Evolutionary conservation across 768 basidiomycete species (phyloP), one percentile per base, ranked within the genome.

Genomic region (Ephemerocybe angulata): DNA sequence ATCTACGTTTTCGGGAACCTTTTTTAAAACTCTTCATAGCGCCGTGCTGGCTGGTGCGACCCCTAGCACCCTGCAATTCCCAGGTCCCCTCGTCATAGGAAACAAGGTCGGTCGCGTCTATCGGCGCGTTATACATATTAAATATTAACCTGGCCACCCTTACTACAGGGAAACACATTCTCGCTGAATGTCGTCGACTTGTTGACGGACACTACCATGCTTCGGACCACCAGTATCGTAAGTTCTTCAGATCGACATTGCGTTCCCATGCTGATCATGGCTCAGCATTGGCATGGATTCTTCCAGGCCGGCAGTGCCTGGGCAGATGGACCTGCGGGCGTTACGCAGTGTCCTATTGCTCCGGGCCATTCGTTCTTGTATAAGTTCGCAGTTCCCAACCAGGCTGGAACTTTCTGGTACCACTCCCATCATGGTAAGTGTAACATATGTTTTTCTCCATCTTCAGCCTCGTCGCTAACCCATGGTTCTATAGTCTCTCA

Each of bases 371-470:
- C 67, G 5, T 79, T 78, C 60, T 55, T 67, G 30, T 76, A 78
- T 56, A 61, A 64, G 28, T 76, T 80, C 63, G 65, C 63, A n/a
- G 63, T 63, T 41, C 50, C 61, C 15, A 62, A 67, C 27, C 74
- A 78, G 53, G 65, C 74, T 2, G 79, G 78, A 5, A 80, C 76
- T 0, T 81, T 68, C 53, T 81, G 79, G 79, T 70, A 66, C 37
- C 70, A 68, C 43, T 63, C 58, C 12, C 64, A 66, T 58, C 48
- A 58, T 55, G 49, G 71, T 72, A 53, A 46, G 69, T 66, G 19
- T 19, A 10, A 10, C 21, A 12, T 42, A 27, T 4, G 22, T 11
- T 29, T 3, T 40, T 4, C 25, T 24, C 17, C 25, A 11, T 19
- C 40, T n/a, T 17, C 27, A 31, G 41, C 19, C 35, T 5, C 2